Conservation (phyloP, 495 filamentous ascomycete genomes). For the Penicillium malachiteum region DNA sequence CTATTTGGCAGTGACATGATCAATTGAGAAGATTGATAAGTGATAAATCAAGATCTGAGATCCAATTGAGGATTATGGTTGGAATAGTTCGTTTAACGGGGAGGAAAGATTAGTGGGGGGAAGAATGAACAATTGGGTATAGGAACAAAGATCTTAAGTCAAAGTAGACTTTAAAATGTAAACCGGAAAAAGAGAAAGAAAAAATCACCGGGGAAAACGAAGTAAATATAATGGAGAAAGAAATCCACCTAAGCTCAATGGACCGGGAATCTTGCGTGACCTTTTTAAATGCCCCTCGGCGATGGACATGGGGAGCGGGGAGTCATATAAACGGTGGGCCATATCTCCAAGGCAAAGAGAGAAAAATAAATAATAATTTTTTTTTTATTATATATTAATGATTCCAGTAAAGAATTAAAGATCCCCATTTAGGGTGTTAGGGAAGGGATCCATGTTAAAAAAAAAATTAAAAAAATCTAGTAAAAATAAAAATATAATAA, state of each 20-base stretch:
- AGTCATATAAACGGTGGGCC: conserved; percentile 46
- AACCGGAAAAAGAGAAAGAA: not conserved
- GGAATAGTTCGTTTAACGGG: not conserved
- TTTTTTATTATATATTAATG: not conserved
- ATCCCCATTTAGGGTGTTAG: too few relatives aligned
- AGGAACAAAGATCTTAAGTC: not conserved
- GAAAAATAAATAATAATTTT: conserved; percentile 7
- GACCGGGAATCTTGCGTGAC: conserved; percentile 21
- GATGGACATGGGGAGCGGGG: conserved; percentile 41
- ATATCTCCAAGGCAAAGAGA: conserved; percentile 28
- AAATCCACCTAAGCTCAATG: conserved; percentile 20
- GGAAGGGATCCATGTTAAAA: not conserved
- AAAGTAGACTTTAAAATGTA: conserved; percentile 12
- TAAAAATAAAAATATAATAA: not conserved
- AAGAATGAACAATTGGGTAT: conserved; percentile 1
- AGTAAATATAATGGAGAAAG: conserved; percentile 17
- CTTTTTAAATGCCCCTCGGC: conserved; percentile 24
- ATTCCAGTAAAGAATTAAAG: not conserved
- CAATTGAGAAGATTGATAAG: conserved; percentile 5
- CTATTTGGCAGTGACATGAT: conserved; percentile 34
- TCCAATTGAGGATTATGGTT: not conserved
- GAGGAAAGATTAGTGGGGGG: not conserved
- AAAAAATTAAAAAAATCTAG: conserved; percentile 1
- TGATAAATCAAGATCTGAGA: not conserved
- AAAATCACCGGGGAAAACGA: conserved; percentile 14